phyloP scores from a whole-genome alignment of 768 basidiomycete species.

The Rhodotorula toruloides region DNA sequence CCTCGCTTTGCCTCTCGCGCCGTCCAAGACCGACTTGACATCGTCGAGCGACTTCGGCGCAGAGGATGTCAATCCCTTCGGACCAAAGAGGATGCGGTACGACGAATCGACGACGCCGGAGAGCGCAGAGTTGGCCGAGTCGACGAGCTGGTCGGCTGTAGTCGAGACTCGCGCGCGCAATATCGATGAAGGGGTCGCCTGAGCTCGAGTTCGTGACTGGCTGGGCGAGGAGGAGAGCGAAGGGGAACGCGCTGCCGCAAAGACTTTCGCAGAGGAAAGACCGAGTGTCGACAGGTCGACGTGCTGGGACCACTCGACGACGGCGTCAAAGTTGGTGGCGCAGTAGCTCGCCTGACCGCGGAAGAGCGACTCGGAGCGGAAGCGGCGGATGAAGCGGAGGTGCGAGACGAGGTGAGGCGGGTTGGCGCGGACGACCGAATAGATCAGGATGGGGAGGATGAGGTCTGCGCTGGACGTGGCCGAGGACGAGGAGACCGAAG shows the following conservation, averaged over 20 bases:
- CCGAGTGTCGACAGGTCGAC: slow-evolving; percentile 74
- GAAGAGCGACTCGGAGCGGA: slow-evolving; percentile 53
- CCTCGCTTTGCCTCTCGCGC: slow-evolving; percentile 22
- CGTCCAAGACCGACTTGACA: slow-evolving; percentile 41
- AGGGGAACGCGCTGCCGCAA: background rate
- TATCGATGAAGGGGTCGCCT: slow-evolving; percentile 8
- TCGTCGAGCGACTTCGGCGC: slow-evolving; percentile 57
- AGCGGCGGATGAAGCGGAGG: slow-evolving; percentile 56
- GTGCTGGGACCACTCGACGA: slow-evolving; percentile 91
- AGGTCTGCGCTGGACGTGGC: slow-evolving; percentile 68
- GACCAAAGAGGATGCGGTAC: slow-evolving; percentile 65
- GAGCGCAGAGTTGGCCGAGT: slow-evolving; percentile 67
- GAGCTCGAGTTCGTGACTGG: background rate
- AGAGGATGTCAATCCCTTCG: slow-evolving; percentile 47
- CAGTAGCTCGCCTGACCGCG: slow-evolving; percentile 88
- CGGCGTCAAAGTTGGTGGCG: slow-evolving; percentile 87
- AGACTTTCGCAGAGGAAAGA: slow-evolving; percentile 49
- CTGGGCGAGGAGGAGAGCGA: background rate
- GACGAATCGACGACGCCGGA: slow-evolving; percentile 80
- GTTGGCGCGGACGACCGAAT: slow-evolving; percentile 86
- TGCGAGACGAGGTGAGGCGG: slow-evolving; percentile 71
- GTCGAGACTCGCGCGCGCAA: slow-evolving; percentile 8
- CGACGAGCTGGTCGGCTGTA: slow-evolving; percentile 59
- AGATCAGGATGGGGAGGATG: slow-evolving; percentile 87
- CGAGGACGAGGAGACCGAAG: slow-evolving; percentile 12